Conservation (phyloP, 371 early-diverging fungal genomes). For the Mortierella sp. region DNA sequence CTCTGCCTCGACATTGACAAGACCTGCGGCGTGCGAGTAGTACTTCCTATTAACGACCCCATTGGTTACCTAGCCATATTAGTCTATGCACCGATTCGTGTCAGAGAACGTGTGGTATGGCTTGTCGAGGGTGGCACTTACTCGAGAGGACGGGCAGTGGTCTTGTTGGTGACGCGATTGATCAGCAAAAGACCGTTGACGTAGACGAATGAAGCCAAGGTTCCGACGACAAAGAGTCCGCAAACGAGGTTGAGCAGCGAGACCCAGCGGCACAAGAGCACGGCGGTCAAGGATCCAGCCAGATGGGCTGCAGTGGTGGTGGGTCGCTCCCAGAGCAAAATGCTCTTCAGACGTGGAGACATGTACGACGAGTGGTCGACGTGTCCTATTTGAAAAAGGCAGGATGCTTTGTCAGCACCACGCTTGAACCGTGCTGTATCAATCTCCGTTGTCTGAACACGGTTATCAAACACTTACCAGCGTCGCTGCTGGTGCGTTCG, state of each 20-base stretch:
- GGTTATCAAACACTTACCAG: no score
- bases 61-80: not conserved
- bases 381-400: constrained; percentile 23
- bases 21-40: constrained; percentile 33
- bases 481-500: constrained; percentile 37
- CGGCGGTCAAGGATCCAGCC: constrained; percentile 45
- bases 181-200: constrained; percentile 60
- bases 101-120: no score
- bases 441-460: no score
- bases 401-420: not conserved
- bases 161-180: constrained; percentile 51
- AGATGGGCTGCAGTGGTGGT: constrained; percentile 57
- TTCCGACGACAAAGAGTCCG: constrained; percentile 60
- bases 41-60: constrained; percentile 19
- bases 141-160: constrained; percentile 58
- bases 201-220: constrained; percentile 61
- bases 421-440: no score
- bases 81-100: not conserved
- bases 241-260: constrained; percentile 63
- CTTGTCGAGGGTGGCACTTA: constrained; percentile 3
- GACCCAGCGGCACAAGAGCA: constrained; percentile 64
- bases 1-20: constrained; percentile 39
- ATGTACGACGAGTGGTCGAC: constrained; percentile 56
- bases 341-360: constrained; percentile 56
- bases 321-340: constrained; percentile 67